Conservation (phyloP, 371 early-diverging fungal species). For the Apophysomyces elegans region DNA sequence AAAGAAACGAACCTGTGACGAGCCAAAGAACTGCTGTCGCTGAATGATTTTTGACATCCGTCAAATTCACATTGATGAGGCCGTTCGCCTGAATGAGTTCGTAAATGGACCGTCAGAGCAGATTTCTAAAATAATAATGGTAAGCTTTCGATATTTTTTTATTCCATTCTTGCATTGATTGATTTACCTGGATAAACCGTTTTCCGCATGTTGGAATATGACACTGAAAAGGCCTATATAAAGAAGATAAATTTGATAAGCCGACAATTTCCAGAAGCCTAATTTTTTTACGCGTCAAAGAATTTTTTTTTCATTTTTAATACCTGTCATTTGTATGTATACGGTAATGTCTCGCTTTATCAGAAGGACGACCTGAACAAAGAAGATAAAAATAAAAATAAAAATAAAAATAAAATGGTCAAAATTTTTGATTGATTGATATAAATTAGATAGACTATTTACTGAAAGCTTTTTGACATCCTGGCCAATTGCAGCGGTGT, state of each 20-base stretch:
- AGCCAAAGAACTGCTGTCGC: slow-evolving; percentile 35
- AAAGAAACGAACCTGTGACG: slow-evolving; percentile 25
- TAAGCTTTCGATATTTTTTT: too few species aligned
- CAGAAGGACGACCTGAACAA: slow-evolving; percentile 28
- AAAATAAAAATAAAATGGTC: background rate
- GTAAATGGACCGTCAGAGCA: slow-evolving; percentile 25
- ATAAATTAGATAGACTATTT: background rate
- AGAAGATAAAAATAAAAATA: too few species aligned
- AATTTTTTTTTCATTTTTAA: too few species aligned
- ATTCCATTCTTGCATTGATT: too few species aligned
- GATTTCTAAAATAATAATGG: slow-evolving; percentile 14
- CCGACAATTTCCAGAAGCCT: background rate
- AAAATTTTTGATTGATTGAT: background rate
- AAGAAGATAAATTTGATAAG: background rate
- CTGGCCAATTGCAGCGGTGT: slow-evolving; percentile 30
- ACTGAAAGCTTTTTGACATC: slow-evolving; percentile 31
- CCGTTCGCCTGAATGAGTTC: slow-evolving; percentile 33
- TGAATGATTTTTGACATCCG: slow-evolving; percentile 28
- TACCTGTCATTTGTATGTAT: slow-evolving; percentile 37
- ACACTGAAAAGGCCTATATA: slow-evolving; percentile 31
- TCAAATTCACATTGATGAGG: slow-evolving; percentile 29
- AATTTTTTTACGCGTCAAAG: background rate
- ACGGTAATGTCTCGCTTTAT: slow-evolving; percentile 33
- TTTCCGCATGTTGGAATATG: slow-evolving; percentile 25
- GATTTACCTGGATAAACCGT: slow-evolving; percentile 35